A percentile compares a stretch with the other conserved stretches of the same genome.
Conservation (phyloP, 2,329 filamentous ascomycete genomes). For the Blastomyces percursus region DNA sequence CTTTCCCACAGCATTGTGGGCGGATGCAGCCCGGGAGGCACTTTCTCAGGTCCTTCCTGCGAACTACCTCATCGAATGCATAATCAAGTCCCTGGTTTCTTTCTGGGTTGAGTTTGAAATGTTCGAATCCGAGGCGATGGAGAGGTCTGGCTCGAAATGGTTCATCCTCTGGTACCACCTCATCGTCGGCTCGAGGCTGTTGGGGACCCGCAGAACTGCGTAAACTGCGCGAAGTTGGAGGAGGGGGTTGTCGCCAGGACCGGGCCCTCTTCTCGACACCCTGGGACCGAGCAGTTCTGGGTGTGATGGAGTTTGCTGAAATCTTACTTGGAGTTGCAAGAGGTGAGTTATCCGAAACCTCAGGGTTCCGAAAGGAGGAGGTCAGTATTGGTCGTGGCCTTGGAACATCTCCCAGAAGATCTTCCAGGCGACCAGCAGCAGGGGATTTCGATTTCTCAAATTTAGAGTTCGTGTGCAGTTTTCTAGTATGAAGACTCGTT, state of each 20-base stretch:
- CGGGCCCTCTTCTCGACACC: neutral
- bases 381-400: conserved; percentile 9
- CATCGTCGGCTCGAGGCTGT: neutral
- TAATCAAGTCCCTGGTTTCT: conserved; percentile 60
- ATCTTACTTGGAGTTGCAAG: neutral
- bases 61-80: conserved; percentile 64
- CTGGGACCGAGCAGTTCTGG: neutral
- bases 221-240: neutral
- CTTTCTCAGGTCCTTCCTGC: conserved; percentile 56
- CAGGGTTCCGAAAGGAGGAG: neutral
- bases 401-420: conserved; percentile 19
- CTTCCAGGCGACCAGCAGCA: conserved; percentile 21
- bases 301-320: neutral
- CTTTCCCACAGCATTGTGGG: conserved; percentile 62
- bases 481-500: neutral
- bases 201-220: neutral
- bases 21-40: conserved; percentile 64
- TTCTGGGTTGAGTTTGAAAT: conserved; percentile 73
- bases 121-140: conserved; percentile 49
- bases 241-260: neutral
- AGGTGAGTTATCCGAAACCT: neutral
- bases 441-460: neutral
- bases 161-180: conserved; percentile 21
- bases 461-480: neutral
- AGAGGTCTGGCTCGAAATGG: conserved; percentile 50